Conservation (phyloP, 2,329 filamentous ascomycete species). For the Aspergillus sp. region DNA sequence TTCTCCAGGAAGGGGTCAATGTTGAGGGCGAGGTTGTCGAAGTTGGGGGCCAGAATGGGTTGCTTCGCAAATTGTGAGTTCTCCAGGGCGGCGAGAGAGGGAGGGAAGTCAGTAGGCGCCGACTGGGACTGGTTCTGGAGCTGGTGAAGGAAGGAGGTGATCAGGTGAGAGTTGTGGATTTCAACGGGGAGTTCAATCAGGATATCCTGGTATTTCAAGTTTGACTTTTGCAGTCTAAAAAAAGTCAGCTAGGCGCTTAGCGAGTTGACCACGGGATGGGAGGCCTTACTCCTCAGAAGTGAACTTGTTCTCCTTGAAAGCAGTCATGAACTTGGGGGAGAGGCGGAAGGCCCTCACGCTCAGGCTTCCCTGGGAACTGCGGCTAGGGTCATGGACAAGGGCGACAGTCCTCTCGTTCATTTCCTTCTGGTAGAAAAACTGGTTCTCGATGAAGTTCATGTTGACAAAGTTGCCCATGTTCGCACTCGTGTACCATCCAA, state of each 20-base stretch:
- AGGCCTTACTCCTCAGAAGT: conserved; percentile 80
- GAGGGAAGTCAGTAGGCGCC: conserved; percentile 70
- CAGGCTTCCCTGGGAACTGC: conserved; percentile 87
- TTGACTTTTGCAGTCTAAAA: conserved; percentile 84
- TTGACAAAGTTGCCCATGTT: conserved; percentile 99
- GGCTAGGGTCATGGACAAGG: conserved; percentile 91
- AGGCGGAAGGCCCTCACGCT: conserved; percentile 90
- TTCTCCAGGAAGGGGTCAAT: conserved; percentile 98
- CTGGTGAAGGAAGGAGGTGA: conserved; percentile 94
- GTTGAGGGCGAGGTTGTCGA: conserved; percentile 84
- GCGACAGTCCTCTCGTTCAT: conserved; percentile 82
- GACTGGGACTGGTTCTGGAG: conserved; percentile 67
- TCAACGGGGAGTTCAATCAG: conserved; percentile 84
- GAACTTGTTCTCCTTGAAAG: conserved; percentile 97
- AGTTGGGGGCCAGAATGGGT: conserved; percentile 77
- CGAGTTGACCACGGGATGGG: not conserved
- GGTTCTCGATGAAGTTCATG: conserved; percentile 93
- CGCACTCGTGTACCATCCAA: conserved; percentile 97
- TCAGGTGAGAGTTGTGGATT: conserved; percentile 95
- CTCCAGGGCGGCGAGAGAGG: conserved; percentile 75
- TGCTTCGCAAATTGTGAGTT: conserved; percentile 59
- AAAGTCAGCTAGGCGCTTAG: conserved; percentile 17
- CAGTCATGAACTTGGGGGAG: conserved; percentile 80
- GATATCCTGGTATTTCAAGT: conserved; percentile 90
- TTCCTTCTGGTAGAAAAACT: conserved; percentile 94